Conservation (phyloP, 73 alveolate genomes). For the Tetrahymena elliotti region DNA sequence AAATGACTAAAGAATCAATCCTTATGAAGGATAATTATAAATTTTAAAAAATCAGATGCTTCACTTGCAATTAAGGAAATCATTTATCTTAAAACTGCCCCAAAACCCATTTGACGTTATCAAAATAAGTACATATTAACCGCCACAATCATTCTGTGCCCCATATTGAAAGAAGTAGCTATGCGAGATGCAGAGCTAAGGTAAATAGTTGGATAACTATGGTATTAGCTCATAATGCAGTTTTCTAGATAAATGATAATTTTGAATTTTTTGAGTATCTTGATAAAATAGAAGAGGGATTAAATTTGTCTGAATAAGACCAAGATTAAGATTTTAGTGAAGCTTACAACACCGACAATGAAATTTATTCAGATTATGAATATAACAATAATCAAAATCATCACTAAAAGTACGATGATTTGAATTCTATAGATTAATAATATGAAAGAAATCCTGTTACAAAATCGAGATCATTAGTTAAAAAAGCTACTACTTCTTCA, state of each 20-base stretch:
- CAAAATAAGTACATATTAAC: not conserved
- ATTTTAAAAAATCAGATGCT: conserved; percentile 51
- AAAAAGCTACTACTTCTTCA: not conserved
- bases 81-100: conserved; percentile 42
- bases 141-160: not conserved
- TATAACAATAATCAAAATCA: not conserved
- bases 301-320: not conserved
- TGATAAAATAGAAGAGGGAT: not conserved
- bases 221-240: not conserved
- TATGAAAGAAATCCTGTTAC: not conserved
- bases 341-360: not conserved
- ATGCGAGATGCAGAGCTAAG: not conserved
- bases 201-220: not conserved
- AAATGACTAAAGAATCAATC: conserved; percentile 41
- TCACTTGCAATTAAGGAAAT: conserved; percentile 56
- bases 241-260: not conserved
- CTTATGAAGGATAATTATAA: conserved; percentile 41
- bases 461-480: not conserved
- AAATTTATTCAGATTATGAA: not conserved
- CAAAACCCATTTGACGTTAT: not conserved
- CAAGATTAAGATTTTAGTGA: not conserved
- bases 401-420: not conserved
- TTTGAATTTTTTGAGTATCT: not conserved
- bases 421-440: not conserved
- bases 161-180: not conserved